Conservation (phyloP, 176 grass and related monocot genomes). For the Ensete ventricosum region DNA sequence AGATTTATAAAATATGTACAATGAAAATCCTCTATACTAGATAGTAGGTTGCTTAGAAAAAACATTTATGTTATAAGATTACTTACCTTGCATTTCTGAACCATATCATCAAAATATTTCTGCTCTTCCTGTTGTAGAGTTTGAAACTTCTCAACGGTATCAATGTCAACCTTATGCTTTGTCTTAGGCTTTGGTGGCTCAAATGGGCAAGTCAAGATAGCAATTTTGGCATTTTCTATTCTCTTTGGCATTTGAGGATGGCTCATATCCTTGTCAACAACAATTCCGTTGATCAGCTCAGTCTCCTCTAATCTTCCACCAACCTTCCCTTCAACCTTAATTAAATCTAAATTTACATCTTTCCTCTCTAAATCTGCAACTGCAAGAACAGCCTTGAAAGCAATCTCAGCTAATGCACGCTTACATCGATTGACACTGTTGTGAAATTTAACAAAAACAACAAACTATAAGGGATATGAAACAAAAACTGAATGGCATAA, state of each 20-base stretch:
- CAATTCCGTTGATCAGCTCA: conserved; percentile 77
- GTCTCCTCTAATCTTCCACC: conserved; percentile 94
- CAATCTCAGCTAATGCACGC: conserved; percentile 53
- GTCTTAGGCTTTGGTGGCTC: conserved; percentile 98
- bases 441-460: no score
- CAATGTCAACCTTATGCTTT: conserved; percentile 99
- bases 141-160: conserved; percentile 92
- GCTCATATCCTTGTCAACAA: conserved; percentile 98
- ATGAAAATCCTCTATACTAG: not conserved
- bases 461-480: no score
- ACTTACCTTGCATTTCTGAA: conserved; percentile 94
- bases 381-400: conserved; percentile 87
- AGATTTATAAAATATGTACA: not conserved
- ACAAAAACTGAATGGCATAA: not conserved
- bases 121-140: conserved; percentile 57
- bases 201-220: conserved; percentile 92
- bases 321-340: conserved; percentile 93
- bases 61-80: not conserved
- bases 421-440: conserved; percentile 84
- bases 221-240: conserved; percentile 90
- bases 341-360: conserved; percentile 93
- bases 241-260: conserved; percentile 98
- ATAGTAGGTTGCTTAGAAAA: not conserved
- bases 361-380: conserved; percentile 97
- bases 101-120: conserved; percentile 98